Percentiles rank a stretch among this genome's conserved stretches.
These are phyloP conservation scores for Petunia axillaris DNA, from an alignment of 257 asterid genomes.

Conservation along the genomic window DNA sequence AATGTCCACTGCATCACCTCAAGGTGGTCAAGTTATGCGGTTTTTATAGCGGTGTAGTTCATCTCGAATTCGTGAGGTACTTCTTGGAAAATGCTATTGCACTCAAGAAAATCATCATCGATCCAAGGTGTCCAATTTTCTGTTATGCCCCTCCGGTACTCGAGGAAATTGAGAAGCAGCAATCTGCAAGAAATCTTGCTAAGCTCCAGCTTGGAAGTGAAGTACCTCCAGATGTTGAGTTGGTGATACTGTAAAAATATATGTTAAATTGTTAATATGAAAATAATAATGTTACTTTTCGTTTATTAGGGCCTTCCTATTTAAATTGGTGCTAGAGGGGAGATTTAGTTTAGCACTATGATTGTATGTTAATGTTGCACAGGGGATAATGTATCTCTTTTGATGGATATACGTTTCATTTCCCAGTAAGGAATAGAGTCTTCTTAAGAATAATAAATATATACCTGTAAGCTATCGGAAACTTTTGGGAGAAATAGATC, in stretches of 20 bases:
- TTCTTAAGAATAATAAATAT: too few relatives aligned
- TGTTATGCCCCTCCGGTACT: too few relatives aligned
- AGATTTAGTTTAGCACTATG: not conserved
- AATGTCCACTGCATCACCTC: not conserved
- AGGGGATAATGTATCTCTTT: not conserved
- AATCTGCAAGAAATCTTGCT: not conserved
- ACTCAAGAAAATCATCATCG: not conserved
- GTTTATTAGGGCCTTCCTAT: not conserved
- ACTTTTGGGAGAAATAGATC: too few relatives aligned
- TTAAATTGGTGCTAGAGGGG: not conserved
- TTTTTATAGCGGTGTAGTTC: not conserved
- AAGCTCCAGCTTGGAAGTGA: not conserved
- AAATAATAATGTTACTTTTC: not conserved
- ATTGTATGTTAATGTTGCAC: not conserved
- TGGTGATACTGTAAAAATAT: not conserved
- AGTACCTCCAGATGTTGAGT: not conserved
- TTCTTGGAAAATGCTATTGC: not conserved
- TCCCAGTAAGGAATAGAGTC: too few relatives aligned
- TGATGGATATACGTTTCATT: too few relatives aligned
- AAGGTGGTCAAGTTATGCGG: conserved; percentile 17
- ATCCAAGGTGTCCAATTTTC: not conserved
- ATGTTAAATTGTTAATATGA: not conserved
- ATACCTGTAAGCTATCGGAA: too few relatives aligned
- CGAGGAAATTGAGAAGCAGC: not conserved
- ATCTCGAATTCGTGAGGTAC: not conserved